Evolutionary conservation across 129 eudicot species (phyloP).

Genomic region (Chrysanthemum lavandulifolium): DNA sequence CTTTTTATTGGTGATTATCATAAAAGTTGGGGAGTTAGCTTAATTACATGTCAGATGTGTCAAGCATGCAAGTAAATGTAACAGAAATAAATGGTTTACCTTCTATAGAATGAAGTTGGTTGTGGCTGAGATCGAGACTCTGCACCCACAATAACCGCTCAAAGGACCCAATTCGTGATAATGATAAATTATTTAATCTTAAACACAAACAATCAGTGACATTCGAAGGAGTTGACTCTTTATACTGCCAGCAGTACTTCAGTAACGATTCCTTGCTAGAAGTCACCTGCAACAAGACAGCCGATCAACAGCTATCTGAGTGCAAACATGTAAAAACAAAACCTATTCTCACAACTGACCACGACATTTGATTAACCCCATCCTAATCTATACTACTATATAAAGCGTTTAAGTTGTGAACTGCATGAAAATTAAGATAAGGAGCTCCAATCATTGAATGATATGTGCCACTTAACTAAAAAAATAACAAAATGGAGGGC

Average conservation of each 20-base stretch:
- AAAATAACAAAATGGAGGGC: too few species aligned
- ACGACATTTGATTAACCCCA: not conserved
- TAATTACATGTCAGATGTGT: too few species aligned
- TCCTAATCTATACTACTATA: too few species aligned
- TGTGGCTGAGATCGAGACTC: constrained; percentile 90
- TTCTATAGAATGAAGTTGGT: constrained; percentile 78
- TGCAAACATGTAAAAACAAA: constrained; percentile 3
- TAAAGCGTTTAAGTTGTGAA: too few species aligned
- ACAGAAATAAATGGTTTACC: constrained; percentile 44
- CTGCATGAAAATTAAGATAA: too few species aligned
- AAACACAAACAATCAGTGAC: constrained; percentile 34
- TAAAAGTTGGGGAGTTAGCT: too few species aligned
- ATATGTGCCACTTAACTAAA: too few species aligned
- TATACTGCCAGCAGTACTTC: constrained; percentile 55
- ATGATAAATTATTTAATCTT: constrained; percentile 57
- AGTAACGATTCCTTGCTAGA: constrained; percentile 53
- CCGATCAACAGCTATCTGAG: constrained; percentile 1
- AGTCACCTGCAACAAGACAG: constrained; percentile 45
- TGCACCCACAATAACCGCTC: constrained; percentile 81
- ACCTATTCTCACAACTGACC: not conserved
- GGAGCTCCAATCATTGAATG: too few species aligned
- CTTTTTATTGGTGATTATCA: too few species aligned
- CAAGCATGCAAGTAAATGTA: not conserved
- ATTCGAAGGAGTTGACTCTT: constrained; percentile 35
- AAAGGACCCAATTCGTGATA: constrained; percentile 64